Evolutionary conservation across 257 asterid genomes (phyloP), one percentile per base, ranked within the genome.

Genomic region (Solanum tarapatanum): DNA sequence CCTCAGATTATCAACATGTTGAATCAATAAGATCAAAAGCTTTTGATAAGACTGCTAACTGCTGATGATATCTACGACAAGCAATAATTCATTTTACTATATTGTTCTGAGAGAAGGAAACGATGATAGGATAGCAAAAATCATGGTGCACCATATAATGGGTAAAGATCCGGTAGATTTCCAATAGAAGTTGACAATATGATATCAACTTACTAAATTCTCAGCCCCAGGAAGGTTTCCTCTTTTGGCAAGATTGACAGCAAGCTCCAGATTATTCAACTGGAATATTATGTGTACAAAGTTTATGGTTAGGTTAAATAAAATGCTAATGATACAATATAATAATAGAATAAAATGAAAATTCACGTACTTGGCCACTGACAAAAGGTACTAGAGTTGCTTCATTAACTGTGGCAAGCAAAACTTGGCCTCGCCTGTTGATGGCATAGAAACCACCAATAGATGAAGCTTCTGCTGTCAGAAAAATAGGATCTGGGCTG

Each of bases 151-250:
- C 69, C 69, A 17, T 80, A 17, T 79, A 79, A 80, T 4, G 37
- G n/a, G 69, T 26, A 80, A 80, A 28, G 41, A 17, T 48, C 66
- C 10, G 10, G 17, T 17, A 80, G 19, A 45, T 80, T 80, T 80
- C 85, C 69, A 35, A 14, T 48, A 70, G 4, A 23, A 23, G 86
- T 23, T 12, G 33, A 24, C 11, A 43, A 58, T n/a, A 10, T 14
- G n/a, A 77, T 51, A 90, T 43, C 32, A 86, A 89, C 98, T 64
- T 89, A 96, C 99, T 96, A 97, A 89, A 94, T 97, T 97, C 92
- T 97, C 99, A 6, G 99, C 99, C 77, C 99, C 99, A 30, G 98
- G 99, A 90, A 97, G 98, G 87, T 97, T 97, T 92, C 99, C 99
- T 89, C 99, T 94, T 92, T 95, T 97, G 85, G 99, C 99, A 87